These are phyloP conservation scores for Termitomyces sp. DNA, from an alignment of 1,284 basidiomycete genomes.

Conservation along the genomic window DNA sequence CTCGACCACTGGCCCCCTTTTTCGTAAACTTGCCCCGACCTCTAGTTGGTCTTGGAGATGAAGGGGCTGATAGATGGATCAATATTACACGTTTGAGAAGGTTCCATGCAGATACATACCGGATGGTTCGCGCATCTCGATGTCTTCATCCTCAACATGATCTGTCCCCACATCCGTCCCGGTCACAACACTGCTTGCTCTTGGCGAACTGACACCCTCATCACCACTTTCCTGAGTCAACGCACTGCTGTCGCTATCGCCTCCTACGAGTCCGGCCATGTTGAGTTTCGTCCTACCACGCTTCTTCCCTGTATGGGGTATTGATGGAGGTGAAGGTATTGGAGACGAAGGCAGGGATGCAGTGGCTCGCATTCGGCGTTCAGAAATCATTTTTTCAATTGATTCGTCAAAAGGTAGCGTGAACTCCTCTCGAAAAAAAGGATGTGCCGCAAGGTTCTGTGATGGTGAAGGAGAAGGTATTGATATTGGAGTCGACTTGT, in stretches of 20 bases:
- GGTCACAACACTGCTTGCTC: slow-evolving; percentile 53
- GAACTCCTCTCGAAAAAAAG: slow-evolving; percentile 68
- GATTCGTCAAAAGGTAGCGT: slow-evolving; percentile 53
- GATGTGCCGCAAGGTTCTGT: slow-evolving; percentile 61
- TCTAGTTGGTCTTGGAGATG: slow-evolving; percentile 31
- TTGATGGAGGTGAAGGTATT: slow-evolving; percentile 33
- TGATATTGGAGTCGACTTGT: slow-evolving; percentile 41
- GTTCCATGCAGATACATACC: slow-evolving; percentile 34
- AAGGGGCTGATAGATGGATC: slow-evolving; percentile 21
- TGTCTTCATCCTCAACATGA: slow-evolving; percentile 57
- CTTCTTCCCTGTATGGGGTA: slow-evolving; percentile 19
- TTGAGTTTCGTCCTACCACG: slow-evolving; percentile 39
- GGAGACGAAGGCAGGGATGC: slow-evolving; percentile 55
- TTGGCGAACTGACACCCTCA: slow-evolving; percentile 52
- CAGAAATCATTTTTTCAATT: slow-evolving; percentile 53
- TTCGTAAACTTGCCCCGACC: slow-evolving; percentile 23
- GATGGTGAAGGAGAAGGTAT: slow-evolving; percentile 60
- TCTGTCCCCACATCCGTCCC: slow-evolving; percentile 69
- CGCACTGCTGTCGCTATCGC: slow-evolving; percentile 77
- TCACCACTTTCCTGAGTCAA: slow-evolving; percentile 75
- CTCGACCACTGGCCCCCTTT: slow-evolving; percentile 17
- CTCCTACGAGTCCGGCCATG: slow-evolving; percentile 64
- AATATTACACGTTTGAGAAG: background rate
- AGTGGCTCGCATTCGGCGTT: slow-evolving; percentile 60
- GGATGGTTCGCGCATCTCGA: slow-evolving; percentile 50